These are phyloP conservation scores for Fragaria nilgerrensis DNA, from an alignment of 306 rosid species.

Conservation along the genomic window DNA sequence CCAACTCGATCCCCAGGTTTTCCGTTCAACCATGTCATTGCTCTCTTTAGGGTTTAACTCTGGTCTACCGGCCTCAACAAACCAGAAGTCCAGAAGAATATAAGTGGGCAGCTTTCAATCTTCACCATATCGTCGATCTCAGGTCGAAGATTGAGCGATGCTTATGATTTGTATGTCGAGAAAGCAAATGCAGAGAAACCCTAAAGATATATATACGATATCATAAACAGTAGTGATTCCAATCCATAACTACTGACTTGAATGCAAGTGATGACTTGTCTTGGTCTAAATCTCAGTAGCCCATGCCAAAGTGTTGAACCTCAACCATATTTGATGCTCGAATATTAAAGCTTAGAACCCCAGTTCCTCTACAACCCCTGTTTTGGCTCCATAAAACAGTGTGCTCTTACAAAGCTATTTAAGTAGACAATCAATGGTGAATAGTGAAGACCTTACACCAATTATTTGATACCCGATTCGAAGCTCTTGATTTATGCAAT, in stretches of 20 bases:
- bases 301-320: background rate
- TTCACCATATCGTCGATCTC: background rate
- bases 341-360: background rate
- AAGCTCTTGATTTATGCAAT: background rate
- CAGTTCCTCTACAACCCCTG: background rate
- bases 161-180: background rate
- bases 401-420: background rate
- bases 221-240: background rate
- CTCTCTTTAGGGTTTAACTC: background rate
- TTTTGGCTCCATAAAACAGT: background rate
- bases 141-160: background rate
- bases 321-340: background rate
- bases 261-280: background rate
- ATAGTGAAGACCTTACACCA: background rate
- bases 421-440: background rate
- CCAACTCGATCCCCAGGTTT: background rate
- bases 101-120: background rate
- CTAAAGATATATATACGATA: background rate
- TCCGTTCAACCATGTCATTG: background rate
- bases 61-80: background rate
- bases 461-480: background rate
- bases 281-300: background rate
- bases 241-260: background rate
- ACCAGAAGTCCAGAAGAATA: background rate
- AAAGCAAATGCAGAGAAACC: background rate